Percentiles rank a stretch among this genome's conserved stretches.
Conservation (phyloP, 2,329 filamentous ascomycete genomes). For the Botryotinia calthae region DNA sequence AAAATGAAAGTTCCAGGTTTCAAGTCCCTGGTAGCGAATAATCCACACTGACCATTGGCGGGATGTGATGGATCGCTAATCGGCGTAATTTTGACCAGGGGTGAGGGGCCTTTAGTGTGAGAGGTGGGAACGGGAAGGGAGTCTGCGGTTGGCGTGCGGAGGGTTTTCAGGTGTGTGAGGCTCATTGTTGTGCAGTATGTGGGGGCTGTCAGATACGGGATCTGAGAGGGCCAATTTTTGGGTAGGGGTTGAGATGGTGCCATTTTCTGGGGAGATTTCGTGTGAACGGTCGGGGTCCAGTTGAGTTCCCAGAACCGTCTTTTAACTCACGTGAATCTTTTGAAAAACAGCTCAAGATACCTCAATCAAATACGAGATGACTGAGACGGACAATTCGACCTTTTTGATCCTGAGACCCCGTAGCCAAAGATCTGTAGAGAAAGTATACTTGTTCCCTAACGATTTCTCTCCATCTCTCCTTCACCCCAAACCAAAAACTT, state of each 20-base stretch:
- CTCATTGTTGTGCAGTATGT: constrained; percentile 45
- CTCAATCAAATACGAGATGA: neutral
- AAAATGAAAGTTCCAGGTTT: constrained; percentile 55
- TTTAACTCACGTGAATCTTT: neutral
- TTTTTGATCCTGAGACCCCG: neutral
- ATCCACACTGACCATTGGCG: constrained; percentile 56
- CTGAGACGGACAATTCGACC: neutral
- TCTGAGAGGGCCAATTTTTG: constrained; percentile 55
- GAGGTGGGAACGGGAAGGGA: constrained; percentile 39
- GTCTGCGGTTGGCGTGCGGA: constrained; percentile 32
- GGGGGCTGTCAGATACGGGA: constrained; percentile 54
- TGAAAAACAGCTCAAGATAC: neutral
- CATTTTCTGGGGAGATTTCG: neutral
- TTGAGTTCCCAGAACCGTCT: neutral
- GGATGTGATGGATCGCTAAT: constrained; percentile 55
- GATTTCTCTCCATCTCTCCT: neutral
- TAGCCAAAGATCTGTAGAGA: neutral
- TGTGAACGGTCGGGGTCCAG: neutral
- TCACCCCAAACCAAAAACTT: neutral
- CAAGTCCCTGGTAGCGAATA: constrained; percentile 57
- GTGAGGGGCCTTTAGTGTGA: constrained; percentile 45
- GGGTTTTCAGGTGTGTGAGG: constrained; percentile 23
- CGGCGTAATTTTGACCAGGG: constrained; percentile 52
- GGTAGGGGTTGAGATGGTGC: constrained; percentile 38
- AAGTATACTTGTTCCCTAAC: neutral